A percentile compares a stretch with the other conserved stretches of the same genome.
Evolutionary conservation across 2,329 filamentous ascomycete species (phyloP).

Genomic region (Ophiognomonia clavigignenti-juglandacearum): DNA sequence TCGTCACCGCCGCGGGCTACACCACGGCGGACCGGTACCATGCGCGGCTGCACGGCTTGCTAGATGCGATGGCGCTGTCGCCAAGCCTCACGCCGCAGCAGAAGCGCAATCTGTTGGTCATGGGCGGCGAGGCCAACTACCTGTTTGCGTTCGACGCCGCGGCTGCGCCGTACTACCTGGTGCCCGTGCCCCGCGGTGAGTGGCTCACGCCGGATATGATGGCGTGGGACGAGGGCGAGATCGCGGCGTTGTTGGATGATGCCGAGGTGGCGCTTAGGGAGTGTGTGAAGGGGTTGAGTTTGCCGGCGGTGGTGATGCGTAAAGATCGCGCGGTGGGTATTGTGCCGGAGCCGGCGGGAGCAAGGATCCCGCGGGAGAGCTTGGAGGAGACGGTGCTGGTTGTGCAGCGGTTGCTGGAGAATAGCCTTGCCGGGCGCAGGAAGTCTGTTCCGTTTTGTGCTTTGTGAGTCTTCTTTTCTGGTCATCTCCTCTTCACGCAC

Average conservation of each 20-base stretch:
- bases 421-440: constrained; percentile 60
- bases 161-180: constrained; percentile 59
- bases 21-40: constrained; percentile 85
- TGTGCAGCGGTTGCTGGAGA: constrained; percentile 86
- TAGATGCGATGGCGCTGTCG: constrained; percentile 68
- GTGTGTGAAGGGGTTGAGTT: constrained; percentile 71
- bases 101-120: constrained; percentile 78
- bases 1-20: constrained; percentile 95
- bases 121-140: constrained; percentile 96
- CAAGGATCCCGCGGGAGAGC: constrained; percentile 76
- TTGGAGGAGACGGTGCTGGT: constrained; percentile 95
- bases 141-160: constrained; percentile 72
- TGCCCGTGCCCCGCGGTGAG: constrained; percentile 57
- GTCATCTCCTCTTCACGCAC: too few species aligned
- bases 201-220: constrained; percentile 80
- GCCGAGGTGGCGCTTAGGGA: constrained; percentile 81
- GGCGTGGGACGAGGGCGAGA: constrained; percentile 70
- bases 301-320: constrained; percentile 75
- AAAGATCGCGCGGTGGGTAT: constrained; percentile 87
- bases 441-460: constrained; percentile 79
- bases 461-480: constrained; percentile 41
- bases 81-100: constrained; percentile 56
- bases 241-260: constrained; percentile 77
- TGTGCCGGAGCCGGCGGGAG: constrained; percentile 58
- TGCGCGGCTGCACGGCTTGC: constrained; percentile 76